Evolutionary conservation across 2,329 filamentous ascomycete species (phyloP), one percentile per base, ranked within the genome.

Genomic region (Pseudogymnoascus sp.): DNA sequence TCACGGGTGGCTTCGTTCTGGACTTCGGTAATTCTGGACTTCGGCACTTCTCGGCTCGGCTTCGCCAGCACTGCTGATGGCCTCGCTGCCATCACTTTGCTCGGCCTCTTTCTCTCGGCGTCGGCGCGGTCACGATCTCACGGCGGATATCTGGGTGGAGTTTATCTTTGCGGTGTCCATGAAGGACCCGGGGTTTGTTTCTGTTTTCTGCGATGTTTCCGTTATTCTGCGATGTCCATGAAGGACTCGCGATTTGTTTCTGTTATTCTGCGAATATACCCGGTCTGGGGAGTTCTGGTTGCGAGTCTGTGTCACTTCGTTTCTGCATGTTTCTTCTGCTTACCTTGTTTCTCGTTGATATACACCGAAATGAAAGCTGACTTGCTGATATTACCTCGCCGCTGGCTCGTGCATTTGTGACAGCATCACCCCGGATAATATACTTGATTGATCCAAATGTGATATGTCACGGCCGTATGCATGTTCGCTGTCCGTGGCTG

Each of bases 71-170:
- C 38, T 41, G 38, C 38, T 41, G 38, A 41, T 41, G 38, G 12
- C 38, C 38, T 41, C 10, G 41, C 41, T 52, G 41, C 41, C 41
- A 52, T 52, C 41, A 52, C 41, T 30, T 45, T 52, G 41, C 41
- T 30, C 26, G 23, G 41, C 23, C 23, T 45, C 39, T 15, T 45
- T 45, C 39, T 4, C 6, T 45, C 39, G 39, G 39, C 19, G 39
- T 26, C 21, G 39, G 13, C 39, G 12, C 39, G 10, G 18, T 21
- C 19, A 6, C 18, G 38, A 21, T 13, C 12, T 41, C 38, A 21
- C 38, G 39, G 19, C 13, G 37, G 5, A 8, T 23, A 9, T n/a
- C 39, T 45, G 19, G 13, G 39, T 13, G 21, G 38, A n/a, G 39
- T 26, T 26, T 26, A 45, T 21, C 39, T 28, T 45, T 26, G 39